Conservation (phyloP, 768 basidiomycete species). For the Suillus placidus region DNA sequence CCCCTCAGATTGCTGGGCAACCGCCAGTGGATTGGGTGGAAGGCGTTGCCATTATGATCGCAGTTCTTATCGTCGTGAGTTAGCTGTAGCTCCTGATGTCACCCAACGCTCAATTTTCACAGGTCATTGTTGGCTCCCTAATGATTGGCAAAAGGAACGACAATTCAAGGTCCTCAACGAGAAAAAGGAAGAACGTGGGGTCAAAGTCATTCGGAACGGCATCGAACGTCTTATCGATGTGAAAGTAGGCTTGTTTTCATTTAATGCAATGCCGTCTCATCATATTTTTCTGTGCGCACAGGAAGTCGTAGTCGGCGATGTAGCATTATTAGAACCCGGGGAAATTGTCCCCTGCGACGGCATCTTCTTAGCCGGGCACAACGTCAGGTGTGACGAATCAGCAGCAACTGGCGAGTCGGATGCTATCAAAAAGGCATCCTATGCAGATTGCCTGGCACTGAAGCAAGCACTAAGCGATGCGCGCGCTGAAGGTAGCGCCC, state of each 20-base stretch:
- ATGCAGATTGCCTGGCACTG: constrained; percentile 68
- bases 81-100: not conserved
- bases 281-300: constrained; percentile 36
- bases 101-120: constrained; percentile 4
- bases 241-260: constrained; percentile 50
- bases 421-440: constrained; percentile 86
- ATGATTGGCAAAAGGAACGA: constrained; percentile 98
- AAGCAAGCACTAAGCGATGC: constrained; percentile 35
- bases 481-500: constrained; percentile 25
- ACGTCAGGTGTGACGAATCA: constrained; percentile 94
- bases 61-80: constrained; percentile 73
- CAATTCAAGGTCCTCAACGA: constrained; percentile 93
- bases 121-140: constrained; percentile 89
- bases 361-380: constrained; percentile 89
- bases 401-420: constrained; percentile 97
- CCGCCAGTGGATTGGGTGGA: constrained; percentile 97
- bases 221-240: constrained; percentile 76
- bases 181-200: constrained; percentile 91
- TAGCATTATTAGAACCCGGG: constrained; percentile 90
- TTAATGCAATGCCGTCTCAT: not conserved
- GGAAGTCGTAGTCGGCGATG: constrained; percentile 93
- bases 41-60: constrained; percentile 81
- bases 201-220: constrained; percentile 80
- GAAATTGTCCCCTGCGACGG: constrained; percentile 97
- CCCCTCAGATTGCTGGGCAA: constrained; percentile 53